Percentiles rank a stretch among this genome's conserved stretches.
Evolutionary conservation across 148 eudicot genomes (phyloP).

Genomic region (Oxyria digyna): DNA sequence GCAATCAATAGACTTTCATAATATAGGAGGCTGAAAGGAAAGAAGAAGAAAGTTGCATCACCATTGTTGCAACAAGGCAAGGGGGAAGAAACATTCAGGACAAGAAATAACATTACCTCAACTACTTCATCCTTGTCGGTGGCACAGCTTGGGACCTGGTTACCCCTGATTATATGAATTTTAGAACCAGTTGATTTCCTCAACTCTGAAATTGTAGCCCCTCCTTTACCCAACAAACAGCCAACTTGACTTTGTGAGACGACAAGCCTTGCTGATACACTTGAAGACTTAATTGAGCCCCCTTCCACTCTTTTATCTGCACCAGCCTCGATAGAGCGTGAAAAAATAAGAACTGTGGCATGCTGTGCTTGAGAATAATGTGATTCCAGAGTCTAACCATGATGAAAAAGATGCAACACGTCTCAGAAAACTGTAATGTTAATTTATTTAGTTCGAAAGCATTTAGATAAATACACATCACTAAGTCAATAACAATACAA

Average conservation of each 20-base stretch:
- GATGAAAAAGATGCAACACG: not conserved
- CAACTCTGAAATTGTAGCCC: conserved; percentile 57
- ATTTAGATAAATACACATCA: not conserved
- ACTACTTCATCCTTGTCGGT: conserved; percentile 48
- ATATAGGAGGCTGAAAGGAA: not conserved
- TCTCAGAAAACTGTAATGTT: not conserved
- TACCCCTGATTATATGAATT: conserved; percentile 36
- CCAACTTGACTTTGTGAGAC: conserved; percentile 52
- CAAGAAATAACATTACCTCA: conserved; percentile 34
- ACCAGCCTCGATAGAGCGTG: conserved; percentile 33
- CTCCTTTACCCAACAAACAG: conserved; percentile 70
- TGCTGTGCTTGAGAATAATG: conserved; percentile 56
- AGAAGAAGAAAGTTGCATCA: not conserved
- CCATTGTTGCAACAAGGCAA: not conserved
- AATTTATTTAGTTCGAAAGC: not conserved
- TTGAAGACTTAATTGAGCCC: conserved; percentile 20
- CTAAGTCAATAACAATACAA: not conserved
- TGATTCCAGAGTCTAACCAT: conserved; percentile 39
- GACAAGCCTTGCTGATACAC: conserved; percentile 37
- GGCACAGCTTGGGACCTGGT: conserved; percentile 50
- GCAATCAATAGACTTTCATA: not conserved
- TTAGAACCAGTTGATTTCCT: conserved; percentile 56
- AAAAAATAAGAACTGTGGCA: conserved; percentile 49
- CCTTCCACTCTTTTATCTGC: conserved; percentile 31
- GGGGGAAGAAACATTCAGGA: not conserved